Percentiles rank a stretch among this genome's conserved stretches.
Conservation (phyloP, 441 rosid species). For the Pelargonium cotyledonis region DNA sequence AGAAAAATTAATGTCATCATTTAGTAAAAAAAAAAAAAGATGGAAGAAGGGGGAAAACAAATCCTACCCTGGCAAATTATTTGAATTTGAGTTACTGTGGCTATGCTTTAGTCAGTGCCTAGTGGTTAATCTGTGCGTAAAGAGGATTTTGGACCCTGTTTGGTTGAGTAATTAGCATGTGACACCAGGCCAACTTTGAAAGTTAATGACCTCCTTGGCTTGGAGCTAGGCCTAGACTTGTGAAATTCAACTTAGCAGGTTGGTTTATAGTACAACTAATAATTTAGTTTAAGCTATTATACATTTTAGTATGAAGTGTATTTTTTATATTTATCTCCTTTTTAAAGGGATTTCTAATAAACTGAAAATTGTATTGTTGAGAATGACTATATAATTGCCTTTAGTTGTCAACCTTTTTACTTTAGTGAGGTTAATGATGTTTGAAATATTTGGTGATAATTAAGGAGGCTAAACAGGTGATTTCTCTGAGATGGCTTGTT, state of each 20-base stretch:
- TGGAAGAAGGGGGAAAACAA: neutral
- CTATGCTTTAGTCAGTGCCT: neutral
- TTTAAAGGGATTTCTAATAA: no score
- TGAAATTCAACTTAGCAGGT: neutral
- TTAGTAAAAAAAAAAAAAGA: neutral
- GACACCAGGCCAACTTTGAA: no score
- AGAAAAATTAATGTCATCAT: neutral
- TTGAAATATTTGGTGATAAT: no score
- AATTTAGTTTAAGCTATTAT: no score
- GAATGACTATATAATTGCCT: no score
- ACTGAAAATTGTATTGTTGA: no score
- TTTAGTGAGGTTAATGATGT: no score
- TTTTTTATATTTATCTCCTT: neutral
- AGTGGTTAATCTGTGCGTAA: neutral
- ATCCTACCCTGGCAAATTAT: neutral
- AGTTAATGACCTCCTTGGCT: neutral
- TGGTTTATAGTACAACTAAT: neutral
- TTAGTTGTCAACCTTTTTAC: no score
- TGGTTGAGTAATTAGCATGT: neutral
- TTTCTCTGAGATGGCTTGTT: no score
- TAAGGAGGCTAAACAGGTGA: no score
- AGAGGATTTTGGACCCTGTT: constrained; percentile 1
- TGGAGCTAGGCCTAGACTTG: neutral
- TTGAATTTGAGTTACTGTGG: neutral
- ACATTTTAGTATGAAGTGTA: neutral